Percentiles rank a stretch among this genome's conserved stretches.
Conservation (phyloP, 192 early-diverging fungal species). For the Phlyctochytrium planicorne region DNA sequence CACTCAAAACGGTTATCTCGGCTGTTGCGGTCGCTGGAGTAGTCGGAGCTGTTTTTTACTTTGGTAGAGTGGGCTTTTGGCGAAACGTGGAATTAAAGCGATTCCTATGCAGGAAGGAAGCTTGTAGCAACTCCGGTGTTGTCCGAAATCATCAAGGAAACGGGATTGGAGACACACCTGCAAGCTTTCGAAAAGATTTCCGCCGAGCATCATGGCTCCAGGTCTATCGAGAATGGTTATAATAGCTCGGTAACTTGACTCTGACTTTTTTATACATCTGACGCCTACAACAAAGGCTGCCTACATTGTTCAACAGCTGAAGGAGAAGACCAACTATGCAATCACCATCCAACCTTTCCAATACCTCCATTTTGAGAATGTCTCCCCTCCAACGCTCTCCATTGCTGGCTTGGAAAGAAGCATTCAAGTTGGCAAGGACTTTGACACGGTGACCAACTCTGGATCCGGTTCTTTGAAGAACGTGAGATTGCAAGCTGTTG, state of each 20-base stretch:
- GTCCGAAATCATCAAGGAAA: slow-evolving; percentile 4
- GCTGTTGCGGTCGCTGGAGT: no score
- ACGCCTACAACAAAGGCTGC: no score
- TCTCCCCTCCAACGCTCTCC: slow-evolving; percentile 4
- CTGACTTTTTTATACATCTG: no score
- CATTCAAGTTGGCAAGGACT: no score
- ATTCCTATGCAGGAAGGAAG: not conserved
- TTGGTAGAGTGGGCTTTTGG: no score
- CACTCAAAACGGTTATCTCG: no score
- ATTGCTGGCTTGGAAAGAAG: no score
- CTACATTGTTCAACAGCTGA: slow-evolving; percentile 19
- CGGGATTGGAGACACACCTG: slow-evolving; percentile 7
- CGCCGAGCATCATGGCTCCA: slow-evolving; percentile 20
- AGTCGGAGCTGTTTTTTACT: no score
- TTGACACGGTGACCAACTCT: slow-evolving; percentile 11
- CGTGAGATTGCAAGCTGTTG: slow-evolving; percentile 7
- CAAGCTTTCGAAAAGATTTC: slow-evolving; percentile 19
- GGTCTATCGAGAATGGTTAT: slow-evolving; percentile 32
- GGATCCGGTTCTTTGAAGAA: slow-evolving; percentile 8
- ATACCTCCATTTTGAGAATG: slow-evolving; percentile 17
- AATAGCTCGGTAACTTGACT: slow-evolving; percentile 23
- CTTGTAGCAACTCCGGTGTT: slow-evolving; percentile 4
- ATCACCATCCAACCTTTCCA: slow-evolving; percentile 21
- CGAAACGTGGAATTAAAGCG: no score
- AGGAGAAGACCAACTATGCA: slow-evolving; percentile 18